These are phyloP conservation scores for Rhododendron ovatum DNA, from an alignment of 148 eudicot species.

Conservation along the genomic window DNA sequence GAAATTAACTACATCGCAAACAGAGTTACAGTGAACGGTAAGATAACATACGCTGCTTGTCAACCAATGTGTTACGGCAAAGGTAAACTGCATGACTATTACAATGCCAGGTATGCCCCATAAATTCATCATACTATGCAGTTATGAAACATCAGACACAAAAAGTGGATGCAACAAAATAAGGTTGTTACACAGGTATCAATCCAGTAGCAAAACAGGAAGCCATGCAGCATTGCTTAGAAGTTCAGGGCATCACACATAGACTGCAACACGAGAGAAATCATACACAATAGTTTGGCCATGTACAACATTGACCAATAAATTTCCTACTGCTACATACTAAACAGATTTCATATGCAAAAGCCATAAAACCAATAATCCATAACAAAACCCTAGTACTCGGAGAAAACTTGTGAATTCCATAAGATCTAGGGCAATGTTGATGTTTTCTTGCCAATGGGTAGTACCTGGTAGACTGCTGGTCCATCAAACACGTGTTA, in stretches of 20 bases:
- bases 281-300: background rate
- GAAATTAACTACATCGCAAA: background rate
- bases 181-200: background rate
- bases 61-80: background rate
- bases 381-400: background rate
- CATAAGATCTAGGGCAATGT: background rate
- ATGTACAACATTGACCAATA: background rate
- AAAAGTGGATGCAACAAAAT: background rate
- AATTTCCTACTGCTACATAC: background rate
- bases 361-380: background rate
- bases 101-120: background rate
- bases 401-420: background rate
- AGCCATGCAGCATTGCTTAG: background rate
- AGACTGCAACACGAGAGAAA: background rate
- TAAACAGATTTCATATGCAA: background rate
- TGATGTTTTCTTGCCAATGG: background rate
- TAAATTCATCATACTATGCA: background rate
- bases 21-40: background rate
- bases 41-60: background rate
- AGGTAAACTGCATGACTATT: background rate
- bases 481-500: slow-evolving; percentile 14
- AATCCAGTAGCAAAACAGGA: background rate
- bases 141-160: background rate
- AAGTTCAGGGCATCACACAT: background rate
- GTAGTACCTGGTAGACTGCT: slow-evolving; percentile 13